Evolutionary conservation across 495 filamentous ascomycete genomes (phyloP).

Genomic region (Haplographium delicatum): DNA sequence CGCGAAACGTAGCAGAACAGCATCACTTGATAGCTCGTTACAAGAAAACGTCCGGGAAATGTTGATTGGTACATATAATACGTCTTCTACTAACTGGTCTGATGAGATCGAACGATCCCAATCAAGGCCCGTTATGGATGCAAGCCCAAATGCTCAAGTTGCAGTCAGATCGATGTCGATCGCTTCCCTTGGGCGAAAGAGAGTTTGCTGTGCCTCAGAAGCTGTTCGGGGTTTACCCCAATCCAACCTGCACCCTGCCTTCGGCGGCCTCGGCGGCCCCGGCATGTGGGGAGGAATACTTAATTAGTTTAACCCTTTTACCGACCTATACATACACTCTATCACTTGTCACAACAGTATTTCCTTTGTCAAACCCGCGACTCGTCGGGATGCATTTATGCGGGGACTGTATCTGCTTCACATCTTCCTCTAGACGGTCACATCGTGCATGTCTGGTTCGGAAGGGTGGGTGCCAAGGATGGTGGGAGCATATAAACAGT

Average conservation of each 20-base stretch:
- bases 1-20: slow-evolving; percentile 63
- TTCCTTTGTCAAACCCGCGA: slow-evolving; percentile 13
- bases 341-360: slow-evolving; percentile 15
- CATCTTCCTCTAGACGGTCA: not conserved
- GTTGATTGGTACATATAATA: slow-evolving; percentile 32
- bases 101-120: slow-evolving; percentile 27
- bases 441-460: not conserved
- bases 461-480: no score
- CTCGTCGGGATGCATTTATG: slow-evolving; percentile 1
- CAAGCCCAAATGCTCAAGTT: slow-evolving; percentile 28
- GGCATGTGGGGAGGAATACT: slow-evolving; percentile 50
- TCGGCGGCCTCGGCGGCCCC: slow-evolving; percentile 36
- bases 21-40: slow-evolving; percentile 59
- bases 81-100: slow-evolving; percentile 31
- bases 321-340: slow-evolving; percentile 21
- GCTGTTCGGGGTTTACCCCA: slow-evolving; percentile 20
- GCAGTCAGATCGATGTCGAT: slow-evolving; percentile 31
- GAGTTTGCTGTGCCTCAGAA: slow-evolving; percentile 54
- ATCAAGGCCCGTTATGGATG: slow-evolving; percentile 12
- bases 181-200: slow-evolving; percentile 44
- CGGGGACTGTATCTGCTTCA: not conserved
- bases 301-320: slow-evolving; percentile 19
- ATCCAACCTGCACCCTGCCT: slow-evolving; percentile 17
- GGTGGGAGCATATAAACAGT: not conserved
- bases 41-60: slow-evolving; percentile 72